Evolutionary conservation across 805 yeast species (phyloP).

Genomic region (Ascoidea asiatica): DNA sequence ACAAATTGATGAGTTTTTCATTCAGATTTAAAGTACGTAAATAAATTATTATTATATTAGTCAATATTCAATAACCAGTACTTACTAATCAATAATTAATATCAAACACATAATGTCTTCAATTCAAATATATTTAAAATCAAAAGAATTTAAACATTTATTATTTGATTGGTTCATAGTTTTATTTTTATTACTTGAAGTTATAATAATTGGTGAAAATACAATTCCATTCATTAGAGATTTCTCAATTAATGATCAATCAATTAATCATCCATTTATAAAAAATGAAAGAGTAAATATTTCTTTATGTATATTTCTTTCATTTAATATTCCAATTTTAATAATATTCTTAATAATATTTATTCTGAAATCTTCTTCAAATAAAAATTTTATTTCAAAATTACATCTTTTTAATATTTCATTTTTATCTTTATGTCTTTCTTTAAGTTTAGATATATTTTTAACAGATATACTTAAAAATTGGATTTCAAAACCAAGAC

Average conservation of each 20-base stretch:
- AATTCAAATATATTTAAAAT: too few relatives aligned
- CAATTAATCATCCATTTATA: slow-evolving; percentile 74
- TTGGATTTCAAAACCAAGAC: slow-evolving; percentile 83
- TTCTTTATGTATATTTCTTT: slow-evolving; percentile 35
- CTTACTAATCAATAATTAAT: too few relatives aligned
- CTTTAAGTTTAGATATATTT: slow-evolving; percentile 45
- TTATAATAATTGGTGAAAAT: slow-evolving; percentile 7
- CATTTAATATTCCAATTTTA: slow-evolving; percentile 35
- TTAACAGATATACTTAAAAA: slow-evolving; percentile 71
- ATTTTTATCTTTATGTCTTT: slow-evolving; percentile 47
- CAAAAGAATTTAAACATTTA: not conserved
- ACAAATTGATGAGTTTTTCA: too few relatives aligned
- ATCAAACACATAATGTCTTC: not conserved
- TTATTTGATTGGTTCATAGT: slow-evolving; percentile 7
- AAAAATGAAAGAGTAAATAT: slow-evolving; percentile 58
- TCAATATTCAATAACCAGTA: too few relatives aligned
- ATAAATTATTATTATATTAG: too few relatives aligned
- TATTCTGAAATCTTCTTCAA: slow-evolving; percentile 12
- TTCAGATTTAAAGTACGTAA: too few relatives aligned
- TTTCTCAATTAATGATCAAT: slow-evolving; percentile 60
- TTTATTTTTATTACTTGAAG: slow-evolving; percentile 3
- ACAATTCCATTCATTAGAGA: slow-evolving; percentile 62
- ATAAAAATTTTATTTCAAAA: slow-evolving; percentile 39
- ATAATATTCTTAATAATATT: slow-evolving; percentile 22
- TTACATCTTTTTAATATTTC: slow-evolving; percentile 49